Evolutionary conservation across 331 rosid species (phyloP), one percentile per base, ranked within the genome.

Genomic region (Malus hybrid): DNA sequence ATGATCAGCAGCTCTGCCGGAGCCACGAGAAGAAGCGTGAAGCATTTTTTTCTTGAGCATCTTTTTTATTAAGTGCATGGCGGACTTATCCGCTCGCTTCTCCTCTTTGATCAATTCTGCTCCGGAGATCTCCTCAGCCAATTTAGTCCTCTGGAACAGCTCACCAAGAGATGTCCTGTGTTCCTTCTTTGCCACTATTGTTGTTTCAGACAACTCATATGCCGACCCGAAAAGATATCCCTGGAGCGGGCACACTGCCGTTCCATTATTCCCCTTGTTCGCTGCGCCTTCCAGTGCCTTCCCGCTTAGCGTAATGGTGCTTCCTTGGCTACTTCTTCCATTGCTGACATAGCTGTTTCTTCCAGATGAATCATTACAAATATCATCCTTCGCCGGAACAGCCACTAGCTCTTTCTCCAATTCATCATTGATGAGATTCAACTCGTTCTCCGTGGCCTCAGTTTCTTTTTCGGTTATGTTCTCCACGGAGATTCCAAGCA

Each of bases 131-230:
- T 93, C 94, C 83, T 91, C 96, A 19, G 83, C 86, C 33, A 87
- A 27, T 81, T 94, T 94, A 78, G 90, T 90, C 78, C 84, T 92
- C 90, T 87, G 97, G 80, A 94, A 94, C 50, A 94, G 82, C 80
- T 90, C 97, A 15, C 99, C 97, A 60, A 95, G 97, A 67, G 99
- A 92, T 5, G 97, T 92, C 77, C 99, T 86, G 18, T 88, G 86
- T 81, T 92, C 99, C 83, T 95, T 92, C 88, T 90, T 90, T 27
- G 90, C 88, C 44, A 80, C 84, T 7, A 82, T 61, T 28, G 91
- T 86, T 74, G 93, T 90, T 81, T 90, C 96, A 13, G 97, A 85
- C 52, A 83, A 13, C 46, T 89, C 99, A 79, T 86, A 75, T 5
- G 93, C 92, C 68, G 99, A 85, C 62, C 99, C 97, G 67, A 92